A percentile compares a stretch with the other conserved stretches of the same genome.
phyloP scores from a whole-genome alignment of 179 eudicot species.

The Heliamphora ciliata region DNA sequence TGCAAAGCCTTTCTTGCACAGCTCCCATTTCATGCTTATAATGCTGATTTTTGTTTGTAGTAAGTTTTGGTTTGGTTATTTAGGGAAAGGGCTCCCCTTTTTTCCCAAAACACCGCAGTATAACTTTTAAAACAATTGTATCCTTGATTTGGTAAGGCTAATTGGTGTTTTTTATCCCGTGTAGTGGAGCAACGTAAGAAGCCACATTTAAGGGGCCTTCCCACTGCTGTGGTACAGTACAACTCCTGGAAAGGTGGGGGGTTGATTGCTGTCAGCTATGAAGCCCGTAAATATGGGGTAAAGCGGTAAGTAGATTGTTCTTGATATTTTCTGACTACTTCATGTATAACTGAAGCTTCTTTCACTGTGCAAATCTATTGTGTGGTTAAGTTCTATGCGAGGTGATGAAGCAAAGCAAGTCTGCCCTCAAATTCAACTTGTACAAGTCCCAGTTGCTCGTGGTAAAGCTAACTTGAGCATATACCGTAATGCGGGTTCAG shows the following conservation, averaged over 20 bases:
- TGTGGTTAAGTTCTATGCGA: constrained; percentile 66
- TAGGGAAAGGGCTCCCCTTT: background rate
- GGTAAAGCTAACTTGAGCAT: constrained; percentile 83
- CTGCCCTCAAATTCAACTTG: constrained; percentile 83
- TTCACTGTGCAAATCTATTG: constrained; percentile 10
- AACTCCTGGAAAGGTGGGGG: constrained; percentile 97
- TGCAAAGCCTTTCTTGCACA: background rate
- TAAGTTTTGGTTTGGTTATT: background rate
- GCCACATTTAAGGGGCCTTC: constrained; percentile 71
- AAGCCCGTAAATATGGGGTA: constrained; percentile 81
- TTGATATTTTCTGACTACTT: background rate
- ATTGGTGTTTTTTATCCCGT: constrained; percentile 3
- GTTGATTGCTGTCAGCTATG: constrained; percentile 86
- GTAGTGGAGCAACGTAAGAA: constrained; percentile 84
- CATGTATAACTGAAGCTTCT: background rate
- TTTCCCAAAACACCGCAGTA: too few species aligned
- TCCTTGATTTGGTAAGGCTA: constrained; percentile 10
- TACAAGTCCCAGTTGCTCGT: constrained; percentile 86
- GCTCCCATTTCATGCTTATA: background rate
- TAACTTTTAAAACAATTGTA: too few species aligned
- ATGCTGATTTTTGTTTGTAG: background rate
- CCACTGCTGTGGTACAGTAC: constrained; percentile 91
- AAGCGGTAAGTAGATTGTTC: constrained; percentile 50
- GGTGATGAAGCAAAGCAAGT: constrained; percentile 79
- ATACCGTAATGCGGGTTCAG: constrained; percentile 93